A percentile compares a stretch with the other conserved stretches of the same genome.
Evolutionary conservation across 1,284 basidiomycete species (phyloP).

Genomic region (Singerocomus inundabilis): DNA sequence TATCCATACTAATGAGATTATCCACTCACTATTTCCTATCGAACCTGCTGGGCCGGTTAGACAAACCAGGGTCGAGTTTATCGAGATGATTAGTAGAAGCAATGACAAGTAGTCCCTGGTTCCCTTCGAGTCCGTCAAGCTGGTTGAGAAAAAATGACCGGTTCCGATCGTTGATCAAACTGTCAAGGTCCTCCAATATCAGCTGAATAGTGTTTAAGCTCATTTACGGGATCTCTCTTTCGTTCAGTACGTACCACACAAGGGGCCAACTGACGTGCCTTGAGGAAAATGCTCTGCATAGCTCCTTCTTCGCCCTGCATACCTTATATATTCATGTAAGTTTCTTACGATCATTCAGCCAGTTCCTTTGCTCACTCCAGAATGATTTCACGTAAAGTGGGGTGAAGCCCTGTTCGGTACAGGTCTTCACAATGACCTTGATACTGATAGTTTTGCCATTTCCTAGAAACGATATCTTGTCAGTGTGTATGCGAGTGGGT

Average conservation of each 20-base stretch:
- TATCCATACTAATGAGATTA: background rate
- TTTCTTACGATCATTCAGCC: background rate
- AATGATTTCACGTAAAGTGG: constrained; percentile 80
- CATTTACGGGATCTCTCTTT: background rate
- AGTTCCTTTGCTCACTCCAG: constrained; percentile 40
- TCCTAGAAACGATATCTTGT: constrained; percentile 38
- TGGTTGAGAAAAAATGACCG: constrained; percentile 86
- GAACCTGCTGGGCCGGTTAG: constrained; percentile 76
- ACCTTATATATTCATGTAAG: constrained; percentile 35
- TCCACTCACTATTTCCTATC: constrained; percentile 76
- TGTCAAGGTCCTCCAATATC: constrained; percentile 80
- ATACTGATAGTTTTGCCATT: constrained; percentile 85
- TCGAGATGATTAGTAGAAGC: constrained; percentile 85
- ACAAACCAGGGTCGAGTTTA: constrained; percentile 70
- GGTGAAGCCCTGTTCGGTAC: constrained; percentile 54
- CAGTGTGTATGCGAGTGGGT: background rate
- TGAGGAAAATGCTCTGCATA: constrained; percentile 63
- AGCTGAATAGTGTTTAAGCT: constrained; percentile 11
- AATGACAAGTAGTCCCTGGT: constrained; percentile 76
- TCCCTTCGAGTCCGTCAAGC: constrained; percentile 70
- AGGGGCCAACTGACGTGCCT: constrained; percentile 66
- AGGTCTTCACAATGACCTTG: constrained; percentile 72
- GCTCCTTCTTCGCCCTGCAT: constrained; percentile 65
- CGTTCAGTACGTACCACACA: constrained; percentile 54
- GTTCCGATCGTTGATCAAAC: constrained; percentile 71